These are phyloP conservation scores for Conringia planisiliqua DNA, from an alignment of 345 rosid species.

Conservation along the genomic window DNA sequence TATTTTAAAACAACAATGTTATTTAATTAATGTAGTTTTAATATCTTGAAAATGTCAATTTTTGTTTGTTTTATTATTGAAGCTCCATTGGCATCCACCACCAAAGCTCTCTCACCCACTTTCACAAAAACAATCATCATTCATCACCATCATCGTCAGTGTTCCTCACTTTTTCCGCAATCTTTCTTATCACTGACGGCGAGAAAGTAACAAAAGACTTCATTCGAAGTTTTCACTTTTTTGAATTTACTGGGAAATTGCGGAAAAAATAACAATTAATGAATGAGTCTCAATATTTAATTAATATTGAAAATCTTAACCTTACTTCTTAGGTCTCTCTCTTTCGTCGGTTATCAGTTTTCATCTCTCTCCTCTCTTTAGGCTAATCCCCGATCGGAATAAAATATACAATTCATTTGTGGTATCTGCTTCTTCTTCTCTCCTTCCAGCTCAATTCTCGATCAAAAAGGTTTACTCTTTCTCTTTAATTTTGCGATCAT, in stretches of 20 bases:
- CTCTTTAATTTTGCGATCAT: background rate
- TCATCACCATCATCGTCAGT: slow-evolving; percentile 17
- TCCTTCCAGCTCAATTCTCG: slow-evolving; percentile 7
- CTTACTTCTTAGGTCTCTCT: slow-evolving; percentile 6
- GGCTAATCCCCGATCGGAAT: background rate
- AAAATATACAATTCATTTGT: background rate
- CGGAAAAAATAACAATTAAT: background rate
- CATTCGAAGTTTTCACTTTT: background rate
- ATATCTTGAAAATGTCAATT: background rate
- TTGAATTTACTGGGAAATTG: slow-evolving; percentile 10
- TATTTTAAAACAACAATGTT: background rate
- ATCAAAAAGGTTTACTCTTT: slow-evolving; percentile 17
- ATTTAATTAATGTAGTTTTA: background rate
- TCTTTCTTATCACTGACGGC: slow-evolving; percentile 15
- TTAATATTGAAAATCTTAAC: background rate
- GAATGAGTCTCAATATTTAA: slow-evolving; percentile 6
- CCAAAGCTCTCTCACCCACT: slow-evolving; percentile 21
- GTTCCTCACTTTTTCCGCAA: slow-evolving; percentile 23
- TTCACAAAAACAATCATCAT: slow-evolving; percentile 13
- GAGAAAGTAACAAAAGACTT: background rate
- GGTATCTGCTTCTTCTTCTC: slow-evolving; percentile 19
- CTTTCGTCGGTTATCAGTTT: slow-evolving; percentile 23
- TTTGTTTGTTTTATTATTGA: background rate
- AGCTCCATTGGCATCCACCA: slow-evolving; percentile 28
- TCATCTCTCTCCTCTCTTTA: slow-evolving; percentile 4